A percentile compares a stretch with the other conserved stretches of the same genome.
Evolutionary conservation across 331 rosid species (phyloP).

Genomic region (Malus hybrid): DNA sequence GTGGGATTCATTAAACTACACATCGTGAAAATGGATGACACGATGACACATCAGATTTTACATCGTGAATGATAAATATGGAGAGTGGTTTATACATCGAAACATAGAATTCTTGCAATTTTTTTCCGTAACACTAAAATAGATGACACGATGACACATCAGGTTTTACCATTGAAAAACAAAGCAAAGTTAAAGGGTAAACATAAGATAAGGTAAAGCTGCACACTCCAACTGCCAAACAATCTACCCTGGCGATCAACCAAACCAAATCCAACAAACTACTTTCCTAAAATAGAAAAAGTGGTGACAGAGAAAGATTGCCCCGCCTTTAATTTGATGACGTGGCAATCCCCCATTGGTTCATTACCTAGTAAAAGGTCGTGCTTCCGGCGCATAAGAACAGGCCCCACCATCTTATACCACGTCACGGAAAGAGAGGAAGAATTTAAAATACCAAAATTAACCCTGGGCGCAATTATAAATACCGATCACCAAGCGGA

Average conservation of each 20-base stretch:
- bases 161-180: background rate
- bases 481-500: background rate
- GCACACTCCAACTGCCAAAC: background rate
- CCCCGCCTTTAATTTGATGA: background rate
- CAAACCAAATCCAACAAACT: background rate
- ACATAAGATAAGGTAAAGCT: background rate
- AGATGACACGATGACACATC: background rate
- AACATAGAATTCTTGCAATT: background rate
- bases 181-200: too few relatives aligned
- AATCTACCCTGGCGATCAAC: background rate
- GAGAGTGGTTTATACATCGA: too few relatives aligned
- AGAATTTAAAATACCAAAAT: background rate
- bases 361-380: background rate
- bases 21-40: too few relatives aligned
- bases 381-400: background rate
- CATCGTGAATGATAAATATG: too few relatives aligned
- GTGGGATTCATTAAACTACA: too few relatives aligned
- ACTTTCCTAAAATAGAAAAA: background rate
- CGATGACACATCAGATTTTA: too few relatives aligned
- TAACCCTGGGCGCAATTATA: background rate
- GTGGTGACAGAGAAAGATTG: background rate
- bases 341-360: background rate
- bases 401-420: too few relatives aligned
- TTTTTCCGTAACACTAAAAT: background rate
- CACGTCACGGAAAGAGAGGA: conserved; percentile 21